Percentiles rank a stretch among this genome's conserved stretches.
Conservation (phyloP, 2,329 filamentous ascomycete genomes). For the Pseudonectria buxi region DNA sequence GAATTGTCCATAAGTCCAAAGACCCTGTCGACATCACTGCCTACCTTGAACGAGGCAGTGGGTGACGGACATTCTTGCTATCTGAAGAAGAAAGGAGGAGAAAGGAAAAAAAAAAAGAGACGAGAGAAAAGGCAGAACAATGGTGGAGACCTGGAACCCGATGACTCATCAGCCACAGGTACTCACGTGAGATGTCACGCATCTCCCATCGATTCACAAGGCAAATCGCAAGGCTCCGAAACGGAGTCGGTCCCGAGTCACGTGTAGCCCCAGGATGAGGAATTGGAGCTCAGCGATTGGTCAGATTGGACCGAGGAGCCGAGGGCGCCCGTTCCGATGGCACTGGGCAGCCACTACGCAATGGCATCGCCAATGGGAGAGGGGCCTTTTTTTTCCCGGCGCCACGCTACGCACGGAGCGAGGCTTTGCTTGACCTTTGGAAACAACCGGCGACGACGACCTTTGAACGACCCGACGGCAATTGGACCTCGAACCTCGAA, state of each 20-base stretch:
- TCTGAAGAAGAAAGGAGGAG: slow-evolving; percentile 38
- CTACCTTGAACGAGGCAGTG: slow-evolving; percentile 22
- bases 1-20: slow-evolving; percentile 32
- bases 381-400: slow-evolving; percentile 7
- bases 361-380: neutral
- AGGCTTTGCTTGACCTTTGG: slow-evolving; percentile 1
- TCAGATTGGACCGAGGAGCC: slow-evolving; percentile 37
- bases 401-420: no score
- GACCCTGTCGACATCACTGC: slow-evolving; percentile 27
- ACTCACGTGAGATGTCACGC: slow-evolving; percentile 12
- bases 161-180: slow-evolving; percentile 10
- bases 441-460: slow-evolving; percentile 12
- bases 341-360: neutral
- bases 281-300: slow-evolving; percentile 35
- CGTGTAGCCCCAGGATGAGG: slow-evolving; percentile 28
- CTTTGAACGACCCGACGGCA: slow-evolving; percentile 12
- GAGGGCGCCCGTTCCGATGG: slow-evolving; percentile 23
- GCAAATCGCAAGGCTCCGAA: no score
- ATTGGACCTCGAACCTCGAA: slow-evolving; percentile 4
- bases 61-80: slow-evolving; percentile 43
- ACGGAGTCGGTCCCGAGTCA: slow-evolving; percentile 10
- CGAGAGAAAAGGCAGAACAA: slow-evolving; percentile 4
- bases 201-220: no score
- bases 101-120: slow-evolving; percentile 3
- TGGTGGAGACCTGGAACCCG: slow-evolving; percentile 6